Percentiles rank a stretch among this genome's conserved stretches.
These are phyloP conservation scores for Coemansia sp. DNA, from an alignment of 192 early-diverging fungal genomes.

Conservation along the genomic window DNA sequence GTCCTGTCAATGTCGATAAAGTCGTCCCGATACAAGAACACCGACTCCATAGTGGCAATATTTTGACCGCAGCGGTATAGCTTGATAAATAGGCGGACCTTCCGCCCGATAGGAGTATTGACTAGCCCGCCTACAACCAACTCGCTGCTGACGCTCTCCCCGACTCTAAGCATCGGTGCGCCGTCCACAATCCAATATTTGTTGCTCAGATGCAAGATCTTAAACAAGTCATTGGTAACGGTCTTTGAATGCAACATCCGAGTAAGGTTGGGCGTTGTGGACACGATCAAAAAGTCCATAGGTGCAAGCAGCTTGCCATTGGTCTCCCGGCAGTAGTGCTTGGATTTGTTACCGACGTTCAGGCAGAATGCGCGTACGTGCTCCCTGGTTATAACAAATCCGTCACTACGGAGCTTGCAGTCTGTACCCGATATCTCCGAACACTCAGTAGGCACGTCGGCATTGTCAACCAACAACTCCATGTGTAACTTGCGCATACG, in stretches of 20 bases:
- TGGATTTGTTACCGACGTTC: too few species aligned
- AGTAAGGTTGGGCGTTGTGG: conserved; percentile 76
- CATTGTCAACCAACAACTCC: conserved; percentile 25
- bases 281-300: conserved; percentile 87
- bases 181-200: conserved; percentile 71
- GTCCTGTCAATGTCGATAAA: conserved; percentile 74
- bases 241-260: conserved; percentile 81
- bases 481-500: too few species aligned
- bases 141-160: conserved; percentile 73
- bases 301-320: conserved; percentile 72
- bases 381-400: conserved; percentile 61
- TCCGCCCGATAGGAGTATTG: conserved; percentile 81
- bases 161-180: conserved; percentile 62
- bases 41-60: conserved; percentile 72
- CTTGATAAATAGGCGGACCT: conserved; percentile 72
- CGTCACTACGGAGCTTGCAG: too few species aligned
- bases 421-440: too few species aligned
- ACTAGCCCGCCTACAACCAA: conserved; percentile 73
- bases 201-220: conserved; percentile 86
- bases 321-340: too few species aligned
- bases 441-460: not conserved
- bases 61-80: conserved; percentile 61
- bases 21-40: conserved; percentile 79
- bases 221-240: conserved; percentile 80
- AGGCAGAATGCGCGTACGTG: conserved; percentile 24